Percentiles rank a stretch among this genome's conserved stretches.
Conservation (phyloP, 2,329 filamentous ascomycete species). For the Colletotrichum camelliae region DNA sequence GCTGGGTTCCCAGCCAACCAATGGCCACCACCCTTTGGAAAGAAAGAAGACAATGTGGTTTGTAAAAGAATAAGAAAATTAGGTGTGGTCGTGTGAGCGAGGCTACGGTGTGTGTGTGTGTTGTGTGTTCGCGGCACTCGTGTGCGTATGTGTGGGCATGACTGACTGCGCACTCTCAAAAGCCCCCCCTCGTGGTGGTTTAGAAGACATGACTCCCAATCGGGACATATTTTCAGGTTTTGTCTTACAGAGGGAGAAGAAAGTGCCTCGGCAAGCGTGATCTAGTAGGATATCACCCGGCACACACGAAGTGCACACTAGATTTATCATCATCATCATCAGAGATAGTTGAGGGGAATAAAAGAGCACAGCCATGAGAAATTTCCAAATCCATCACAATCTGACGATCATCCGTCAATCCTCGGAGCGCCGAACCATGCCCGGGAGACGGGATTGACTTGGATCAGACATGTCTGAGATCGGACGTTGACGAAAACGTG, state of each 20-base stretch:
- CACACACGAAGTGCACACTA: not conserved
- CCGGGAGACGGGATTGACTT: not conserved
- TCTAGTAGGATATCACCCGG: not conserved
- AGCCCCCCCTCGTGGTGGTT: not conserved
- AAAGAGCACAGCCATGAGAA: not conserved
- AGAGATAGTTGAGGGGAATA: not conserved
- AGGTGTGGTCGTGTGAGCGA: not conserved
- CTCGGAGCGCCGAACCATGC: not conserved
- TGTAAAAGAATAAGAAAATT: not conserved
- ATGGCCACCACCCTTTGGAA: not conserved
- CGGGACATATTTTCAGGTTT: slow-evolving; percentile 10
- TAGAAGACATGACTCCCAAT: slow-evolving; percentile 2
- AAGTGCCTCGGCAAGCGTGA: not conserved
- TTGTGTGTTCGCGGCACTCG: not conserved
- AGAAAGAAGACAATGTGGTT: not conserved
- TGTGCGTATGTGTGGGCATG: not conserved
- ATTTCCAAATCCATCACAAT: not conserved
- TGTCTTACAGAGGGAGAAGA: not conserved
- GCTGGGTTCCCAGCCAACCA: not conserved
- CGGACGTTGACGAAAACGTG: slow-evolving; percentile 3
- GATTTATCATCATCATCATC: not conserved
- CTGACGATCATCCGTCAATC: not conserved
- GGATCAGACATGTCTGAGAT: not conserved
- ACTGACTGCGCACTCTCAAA: not conserved
- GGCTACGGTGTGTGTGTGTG: not conserved